phyloP scores from a whole-genome alignment of 768 basidiomycete genomes.

The Mycena chlorophos region DNA sequence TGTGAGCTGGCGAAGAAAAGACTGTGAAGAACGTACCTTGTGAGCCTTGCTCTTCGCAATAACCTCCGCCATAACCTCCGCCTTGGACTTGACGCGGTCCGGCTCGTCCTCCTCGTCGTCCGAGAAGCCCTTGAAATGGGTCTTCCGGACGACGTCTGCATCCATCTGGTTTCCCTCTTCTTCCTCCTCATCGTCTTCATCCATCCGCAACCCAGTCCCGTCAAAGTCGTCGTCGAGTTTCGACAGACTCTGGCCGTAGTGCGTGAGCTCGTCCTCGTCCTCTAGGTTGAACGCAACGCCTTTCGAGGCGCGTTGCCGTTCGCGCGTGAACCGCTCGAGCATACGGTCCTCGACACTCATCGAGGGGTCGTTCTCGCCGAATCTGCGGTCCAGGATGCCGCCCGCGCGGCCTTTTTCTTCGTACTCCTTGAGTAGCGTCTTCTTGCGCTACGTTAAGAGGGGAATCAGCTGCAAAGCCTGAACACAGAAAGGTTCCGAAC shows the following conservation, averaged over 20 bases:
- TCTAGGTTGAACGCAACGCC: slow-evolving; percentile 85
- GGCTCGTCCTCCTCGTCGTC: slow-evolving; percentile 75
- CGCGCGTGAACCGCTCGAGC: slow-evolving; percentile 92
- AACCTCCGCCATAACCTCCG: slow-evolving; percentile 97
- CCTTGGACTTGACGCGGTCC: slow-evolving; percentile 84
- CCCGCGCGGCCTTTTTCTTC: slow-evolving; percentile 80
- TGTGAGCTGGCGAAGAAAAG: slow-evolving; percentile 1
- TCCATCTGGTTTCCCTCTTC: slow-evolving; percentile 69
- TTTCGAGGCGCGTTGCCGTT: slow-evolving; percentile 78
- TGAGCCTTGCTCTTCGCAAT: slow-evolving; percentile 96
- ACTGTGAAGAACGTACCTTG: slow-evolving; percentile 58
- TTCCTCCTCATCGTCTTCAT: slow-evolving; percentile 60
- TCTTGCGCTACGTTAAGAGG: slow-evolving; percentile 62
- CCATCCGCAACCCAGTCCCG: slow-evolving; percentile 58
- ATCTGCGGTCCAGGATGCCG: slow-evolving; percentile 89
- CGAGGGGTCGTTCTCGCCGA: slow-evolving; percentile 91
- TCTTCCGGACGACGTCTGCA: slow-evolving; percentile 59
- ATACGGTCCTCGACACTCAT: slow-evolving; percentile 97
- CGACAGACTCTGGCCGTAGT: slow-evolving; percentile 87
- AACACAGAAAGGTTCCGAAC: slow-evolving; percentile 20
- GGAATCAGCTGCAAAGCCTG: background rate
- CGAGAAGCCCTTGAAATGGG: slow-evolving; percentile 87
- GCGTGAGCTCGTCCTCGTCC: slow-evolving; percentile 87
- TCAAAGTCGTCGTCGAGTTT: slow-evolving; percentile 88
- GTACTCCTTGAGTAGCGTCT: slow-evolving; percentile 85